Evolutionary conservation across 1,284 basidiomycete species (phyloP), one percentile per base, ranked within the genome.

Genomic region (Microstroma glucosiphilum): DNA sequence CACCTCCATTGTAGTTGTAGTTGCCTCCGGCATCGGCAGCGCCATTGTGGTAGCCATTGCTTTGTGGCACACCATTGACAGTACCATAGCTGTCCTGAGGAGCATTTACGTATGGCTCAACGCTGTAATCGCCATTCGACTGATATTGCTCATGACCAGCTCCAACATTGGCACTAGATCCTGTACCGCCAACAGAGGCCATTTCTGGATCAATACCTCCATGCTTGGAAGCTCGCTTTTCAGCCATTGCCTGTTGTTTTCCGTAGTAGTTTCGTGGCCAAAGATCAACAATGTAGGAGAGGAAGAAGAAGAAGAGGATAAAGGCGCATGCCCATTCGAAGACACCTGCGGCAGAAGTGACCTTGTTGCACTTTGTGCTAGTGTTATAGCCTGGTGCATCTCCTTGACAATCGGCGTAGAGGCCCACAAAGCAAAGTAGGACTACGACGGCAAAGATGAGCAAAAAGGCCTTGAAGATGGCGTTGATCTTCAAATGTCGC

Each of bases 401-500:
- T 0, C 72, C 71, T 0, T 64, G 49, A 58, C 80, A 80, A 2
- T 61, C 63, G 13, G 65, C 73, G 62, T 84, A 83, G 9, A 78
- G 78, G 0, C 70, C 75, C n/a, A 76, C 81, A 57, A 84, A 84
- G 0, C 73, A 71, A 60, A 84, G 80, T 4, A 83, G 82, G 37
- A 76, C 72, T 0, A 65, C 64, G 26, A 84, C 73, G 3, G 83
- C 82, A 1, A 80, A 1, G 6, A 64, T 42, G 8, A 84, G 80
- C 55, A 84, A 73, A 51, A 79, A 42, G 17, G 82, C 68, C 76
- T 84, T 84, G 70, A 80, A 60, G 60, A 83, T 76, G 7, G 82
- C 81, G 67, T 81, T 82, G 41, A 82, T 71, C 26, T 77, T 70
- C 15, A 84, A 72, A 42, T 81, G 81, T 17, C 58, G 41, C 40